A percentile compares a stretch with the other conserved stretches of the same genome.
Conservation (phyloP, 2,329 filamentous ascomycete species). For the Aspergillus floridensis region DNA sequence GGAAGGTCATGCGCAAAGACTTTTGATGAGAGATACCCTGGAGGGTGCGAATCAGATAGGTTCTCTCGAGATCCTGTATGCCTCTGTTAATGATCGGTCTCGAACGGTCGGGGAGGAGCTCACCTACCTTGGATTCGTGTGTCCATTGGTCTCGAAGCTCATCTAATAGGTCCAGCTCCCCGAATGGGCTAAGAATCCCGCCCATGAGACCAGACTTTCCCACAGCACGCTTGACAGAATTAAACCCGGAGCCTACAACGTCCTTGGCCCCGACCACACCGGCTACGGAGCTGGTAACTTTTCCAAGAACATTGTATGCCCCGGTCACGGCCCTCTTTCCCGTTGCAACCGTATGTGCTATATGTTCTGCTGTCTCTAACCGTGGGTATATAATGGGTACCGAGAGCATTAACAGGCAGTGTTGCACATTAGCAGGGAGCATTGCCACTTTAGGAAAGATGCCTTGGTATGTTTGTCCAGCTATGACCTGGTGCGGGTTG, state of each 20-base stretch:
- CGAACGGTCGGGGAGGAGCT: neutral
- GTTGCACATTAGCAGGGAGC: constrained; percentile 87
- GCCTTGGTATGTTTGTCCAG: constrained; percentile 93
- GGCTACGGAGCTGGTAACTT: constrained; percentile 90
- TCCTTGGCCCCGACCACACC: constrained; percentile 94
- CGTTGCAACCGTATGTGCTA: constrained; percentile 86
- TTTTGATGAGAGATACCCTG: constrained; percentile 96
- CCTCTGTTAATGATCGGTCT: neutral
- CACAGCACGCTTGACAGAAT: constrained; percentile 91
- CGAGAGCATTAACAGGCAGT: constrained; percentile 94
- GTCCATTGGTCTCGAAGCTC: constrained; percentile 97
- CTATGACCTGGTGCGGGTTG: constrained; percentile 87
- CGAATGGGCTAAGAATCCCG: constrained; percentile 90
- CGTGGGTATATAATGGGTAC: constrained; percentile 89
- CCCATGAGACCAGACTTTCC: constrained; percentile 96
- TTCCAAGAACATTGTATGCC: constrained; percentile 92
- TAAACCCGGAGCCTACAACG: constrained; percentile 88
- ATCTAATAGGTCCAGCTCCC: constrained; percentile 90
- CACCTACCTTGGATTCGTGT: constrained; percentile 75
- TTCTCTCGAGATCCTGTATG: constrained; percentile 78
- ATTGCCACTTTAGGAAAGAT: constrained; percentile 93
- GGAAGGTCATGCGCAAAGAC: constrained; percentile 92
- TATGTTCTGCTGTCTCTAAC: constrained; percentile 83
- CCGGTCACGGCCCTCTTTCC: constrained; percentile 97
- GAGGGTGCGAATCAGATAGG: constrained; percentile 91